Evolutionary conservation across 768 basidiomycete genomes (phyloP), one percentile per base, ranked within the genome.

Genomic region (Rubroboletus satanas): DNA sequence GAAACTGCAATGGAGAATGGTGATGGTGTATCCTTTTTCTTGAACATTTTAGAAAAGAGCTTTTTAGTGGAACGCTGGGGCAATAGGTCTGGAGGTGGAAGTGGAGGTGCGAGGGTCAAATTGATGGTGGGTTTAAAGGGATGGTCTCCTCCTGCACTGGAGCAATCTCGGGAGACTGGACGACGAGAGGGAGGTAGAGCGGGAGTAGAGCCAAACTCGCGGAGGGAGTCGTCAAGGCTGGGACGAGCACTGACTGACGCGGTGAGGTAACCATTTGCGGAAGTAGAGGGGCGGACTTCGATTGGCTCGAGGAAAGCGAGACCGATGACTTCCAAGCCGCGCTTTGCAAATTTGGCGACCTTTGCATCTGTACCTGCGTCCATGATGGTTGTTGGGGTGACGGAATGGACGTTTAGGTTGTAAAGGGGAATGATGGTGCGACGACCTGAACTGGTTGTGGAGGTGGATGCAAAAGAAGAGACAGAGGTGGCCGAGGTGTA

Each of bases 361-460:
- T 88, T 89, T 21, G 88, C 87, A 54, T 93, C 91, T 0, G 91
- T 93, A 38, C 92, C 92, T 0, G 92, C 92, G 65, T 94, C 92
- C 29, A 90, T 81, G 52, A 94, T 85, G 35, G 84, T 82, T 62
- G 93, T 94, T 12, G 90, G 85, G 78, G 93, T 79, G 47, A 94
- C 88, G 58, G 90, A 88, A 69, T 95, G 92, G 0, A 90, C 90
- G 55, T 88, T 86, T 21, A 95, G 79, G 64, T 93, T 93, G 72
- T 93, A 92, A 3, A 94, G 74, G 0, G 92, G 90, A 52, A 93
- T 84, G 65, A 93, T 93, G 68, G 81, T 84, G 55, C 89, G 79
- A n/a, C 88, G 77, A 29, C 76, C 75, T 11, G 75, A 73, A 10
- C 75, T 58, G n/a, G 74, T 66, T 0, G 81, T 78, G 5, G 78